phyloP scores from a whole-genome alignment of 768 basidiomycete species.

The Tephrocybe sp. region DNA sequence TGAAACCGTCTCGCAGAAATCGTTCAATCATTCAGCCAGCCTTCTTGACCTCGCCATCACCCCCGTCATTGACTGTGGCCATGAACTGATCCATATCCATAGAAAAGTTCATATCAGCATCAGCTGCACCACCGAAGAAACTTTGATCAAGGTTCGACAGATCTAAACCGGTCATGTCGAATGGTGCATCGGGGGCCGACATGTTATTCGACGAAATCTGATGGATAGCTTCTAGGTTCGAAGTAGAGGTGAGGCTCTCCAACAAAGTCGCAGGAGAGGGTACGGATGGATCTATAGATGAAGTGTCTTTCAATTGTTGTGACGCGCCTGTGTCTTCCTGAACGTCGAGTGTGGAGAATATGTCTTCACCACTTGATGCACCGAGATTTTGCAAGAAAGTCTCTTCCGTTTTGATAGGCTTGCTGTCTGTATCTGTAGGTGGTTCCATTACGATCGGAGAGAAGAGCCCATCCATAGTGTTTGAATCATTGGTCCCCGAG shows the following conservation, averaged over 20 bases:
- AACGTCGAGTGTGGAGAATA: constrained; percentile 32
- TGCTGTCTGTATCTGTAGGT: constrained; percentile 8
- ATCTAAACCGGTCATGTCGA: constrained; percentile 50
- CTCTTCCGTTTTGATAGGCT: constrained; percentile 26
- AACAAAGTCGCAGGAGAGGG: constrained; percentile 41
- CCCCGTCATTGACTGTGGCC: constrained; percentile 32
- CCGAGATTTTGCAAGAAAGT: constrained; percentile 34
- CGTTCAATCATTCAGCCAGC: too few species aligned
- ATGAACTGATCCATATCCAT: constrained; percentile 57
- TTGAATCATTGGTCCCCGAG: constrained; percentile 30
- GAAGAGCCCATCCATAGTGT: constrained; percentile 48
- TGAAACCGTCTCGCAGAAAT: too few species aligned
- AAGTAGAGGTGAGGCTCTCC: constrained; percentile 39
- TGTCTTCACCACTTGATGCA: constrained; percentile 22
- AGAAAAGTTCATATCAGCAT: constrained; percentile 42
- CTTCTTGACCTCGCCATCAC: constrained; percentile 10
- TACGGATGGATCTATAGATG: constrained; percentile 21
- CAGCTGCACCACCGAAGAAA: constrained; percentile 37
- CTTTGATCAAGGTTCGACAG: constrained; percentile 40
- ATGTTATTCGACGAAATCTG: constrained; percentile 17
- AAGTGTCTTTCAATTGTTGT: constrained; percentile 14
- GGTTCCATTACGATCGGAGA: constrained; percentile 38
- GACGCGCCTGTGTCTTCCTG: constrained; percentile 13
- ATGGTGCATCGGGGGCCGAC: constrained; percentile 27
- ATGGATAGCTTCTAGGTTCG: constrained; percentile 27